Evolutionary conservation across 73 alveolate genomes (phyloP).

Genomic region (Paramecium octaurelia): DNA sequence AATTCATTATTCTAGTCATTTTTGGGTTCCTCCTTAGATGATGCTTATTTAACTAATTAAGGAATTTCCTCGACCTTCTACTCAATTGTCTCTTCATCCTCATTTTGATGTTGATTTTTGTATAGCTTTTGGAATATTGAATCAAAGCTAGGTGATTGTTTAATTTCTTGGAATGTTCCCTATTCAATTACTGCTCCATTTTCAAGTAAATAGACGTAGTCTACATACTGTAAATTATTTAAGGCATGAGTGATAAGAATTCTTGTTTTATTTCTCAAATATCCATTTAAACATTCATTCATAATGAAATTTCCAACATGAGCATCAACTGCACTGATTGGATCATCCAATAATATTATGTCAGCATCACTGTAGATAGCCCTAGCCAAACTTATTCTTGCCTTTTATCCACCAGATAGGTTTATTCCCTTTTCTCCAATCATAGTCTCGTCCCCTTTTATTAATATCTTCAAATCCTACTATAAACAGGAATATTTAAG

Average conservation of each 20-base stretch:
- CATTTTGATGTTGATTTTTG: neutral
- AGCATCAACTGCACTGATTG: constrained; percentile 81
- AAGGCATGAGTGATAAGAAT: constrained; percentile 54
- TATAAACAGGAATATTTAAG: constrained; percentile 69
- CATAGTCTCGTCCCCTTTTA: constrained; percentile 74
- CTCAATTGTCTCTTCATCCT: neutral
- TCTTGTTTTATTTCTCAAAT: constrained; percentile 32
- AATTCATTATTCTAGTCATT: constrained; percentile 30
- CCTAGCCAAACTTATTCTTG: constrained; percentile 87
- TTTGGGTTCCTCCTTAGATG: neutral
- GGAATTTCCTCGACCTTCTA: neutral
- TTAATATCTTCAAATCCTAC: constrained; percentile 72
- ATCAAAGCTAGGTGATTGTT: neutral
- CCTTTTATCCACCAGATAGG: constrained; percentile 86
- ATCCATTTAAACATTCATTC: constrained; percentile 50
- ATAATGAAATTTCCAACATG: constrained; percentile 58
- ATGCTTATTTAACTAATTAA: neutral
- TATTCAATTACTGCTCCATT: constrained; percentile 45
- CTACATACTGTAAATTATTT: constrained; percentile 19
- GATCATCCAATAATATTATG: constrained; percentile 82
- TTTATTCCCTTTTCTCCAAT: constrained; percentile 77
- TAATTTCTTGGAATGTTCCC: constrained; percentile 37
- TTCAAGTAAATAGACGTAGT: constrained; percentile 45
- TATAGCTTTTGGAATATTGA: constrained; percentile 11
- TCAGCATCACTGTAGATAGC: constrained; percentile 81